phyloP scores from a whole-genome alignment of 106 monocot genomes.

The Acanthochlamys bracteata region DNA sequence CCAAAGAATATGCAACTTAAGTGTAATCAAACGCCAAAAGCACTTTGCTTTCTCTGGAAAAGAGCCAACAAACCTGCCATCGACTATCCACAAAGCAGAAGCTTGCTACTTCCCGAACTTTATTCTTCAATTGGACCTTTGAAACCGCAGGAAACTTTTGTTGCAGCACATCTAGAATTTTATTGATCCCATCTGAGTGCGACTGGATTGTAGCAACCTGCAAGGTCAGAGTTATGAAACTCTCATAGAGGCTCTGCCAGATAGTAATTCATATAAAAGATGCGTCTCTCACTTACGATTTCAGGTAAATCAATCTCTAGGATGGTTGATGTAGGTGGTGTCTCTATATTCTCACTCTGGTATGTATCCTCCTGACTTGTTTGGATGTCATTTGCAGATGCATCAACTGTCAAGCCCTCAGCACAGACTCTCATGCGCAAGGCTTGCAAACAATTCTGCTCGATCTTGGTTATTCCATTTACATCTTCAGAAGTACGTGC shows the following conservation, averaged over 20 bases:
- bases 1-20: no score
- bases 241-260: not conserved
- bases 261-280: not conserved
- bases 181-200: constrained; percentile 40
- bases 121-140: constrained; percentile 61
- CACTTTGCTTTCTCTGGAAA: not conserved
- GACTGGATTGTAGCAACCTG: constrained; percentile 59
- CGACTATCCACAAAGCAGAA: constrained; percentile 71
- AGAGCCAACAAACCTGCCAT: constrained; percentile 54
- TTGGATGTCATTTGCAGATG: constrained; percentile 10
- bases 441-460: constrained; percentile 64
- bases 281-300: constrained; percentile 39
- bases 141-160: constrained; percentile 42
- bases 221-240: not conserved
- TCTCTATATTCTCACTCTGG: constrained; percentile 9
- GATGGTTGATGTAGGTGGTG: constrained; percentile 18
- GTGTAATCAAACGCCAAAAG: no score
- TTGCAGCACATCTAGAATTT: constrained; percentile 53
- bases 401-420: constrained; percentile 37
- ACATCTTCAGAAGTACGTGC: constrained; percentile 19
- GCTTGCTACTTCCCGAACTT: constrained; percentile 57
- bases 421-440: constrained; percentile 48
- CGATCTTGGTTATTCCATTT: constrained; percentile 22
- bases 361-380: constrained; percentile 11
- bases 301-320: constrained; percentile 55